These are phyloP conservation scores for Neovahlkampfia damariscottae DNA, from an alignment of 78 protist species.

Conservation along the genomic window DNA sequence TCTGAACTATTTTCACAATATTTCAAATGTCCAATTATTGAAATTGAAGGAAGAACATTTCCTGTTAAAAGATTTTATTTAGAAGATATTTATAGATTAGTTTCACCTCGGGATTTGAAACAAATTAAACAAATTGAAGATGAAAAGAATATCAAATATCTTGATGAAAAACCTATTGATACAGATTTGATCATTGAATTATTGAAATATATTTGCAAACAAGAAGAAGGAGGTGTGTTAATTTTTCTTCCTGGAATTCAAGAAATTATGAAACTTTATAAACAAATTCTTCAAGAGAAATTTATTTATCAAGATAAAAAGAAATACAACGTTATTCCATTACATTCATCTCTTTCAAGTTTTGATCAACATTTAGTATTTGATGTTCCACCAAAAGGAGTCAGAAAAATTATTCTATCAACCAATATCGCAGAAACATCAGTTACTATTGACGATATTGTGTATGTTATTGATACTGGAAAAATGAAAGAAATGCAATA, in stretches of 20 bases:
- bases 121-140: neutral
- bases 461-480: constrained; percentile 85
- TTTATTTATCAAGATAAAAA: neutral
- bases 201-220: neutral
- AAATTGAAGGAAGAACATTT: constrained; percentile 62
- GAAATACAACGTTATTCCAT: neutral
- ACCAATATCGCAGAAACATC: constrained; percentile 95
- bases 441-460: constrained; percentile 83
- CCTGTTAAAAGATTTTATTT: constrained; percentile 34
- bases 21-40: constrained; percentile 35
- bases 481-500: constrained; percentile 66
- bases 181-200: constrained; percentile 27
- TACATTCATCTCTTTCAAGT: constrained; percentile 37
- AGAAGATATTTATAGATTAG: constrained; percentile 49
- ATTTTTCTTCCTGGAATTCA: constrained; percentile 78
- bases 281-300: neutral
- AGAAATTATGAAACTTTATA: constrained; percentile 35
- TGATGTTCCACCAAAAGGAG: constrained; percentile 23
- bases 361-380: constrained; percentile 36
- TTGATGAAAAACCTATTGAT: constrained; percentile 18
- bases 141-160: neutral
- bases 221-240: constrained; percentile 37
- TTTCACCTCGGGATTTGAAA: too few relatives aligned
- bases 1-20: constrained; percentile 52
- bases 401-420: constrained; percentile 75